These are phyloP conservation scores for Fusarium sublunatum DNA, from an alignment of 2,329 filamentous ascomycete genomes.

Conservation along the genomic window DNA sequence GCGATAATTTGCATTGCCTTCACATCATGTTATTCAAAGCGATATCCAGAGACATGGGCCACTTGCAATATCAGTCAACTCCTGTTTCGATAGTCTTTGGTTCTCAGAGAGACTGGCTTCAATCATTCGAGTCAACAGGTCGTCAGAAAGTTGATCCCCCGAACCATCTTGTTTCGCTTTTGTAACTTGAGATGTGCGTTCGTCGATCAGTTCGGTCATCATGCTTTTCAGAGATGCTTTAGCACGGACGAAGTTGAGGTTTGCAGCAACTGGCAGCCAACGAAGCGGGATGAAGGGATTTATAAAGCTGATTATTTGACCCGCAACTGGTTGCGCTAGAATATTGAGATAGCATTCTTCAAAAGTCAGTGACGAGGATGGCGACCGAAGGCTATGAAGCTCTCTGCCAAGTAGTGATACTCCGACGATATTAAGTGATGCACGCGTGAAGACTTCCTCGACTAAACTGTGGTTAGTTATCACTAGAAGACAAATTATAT, in stretches of 20 bases:
- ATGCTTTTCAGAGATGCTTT: conserved; percentile 15
- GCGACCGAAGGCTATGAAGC: conserved; percentile 13
- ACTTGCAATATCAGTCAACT: conserved; percentile 30
- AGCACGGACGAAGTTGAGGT: conserved; percentile 16
- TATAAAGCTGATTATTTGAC: conserved; percentile 24
- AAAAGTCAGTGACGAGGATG: conserved; percentile 10
- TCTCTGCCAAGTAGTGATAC: conserved; percentile 14
- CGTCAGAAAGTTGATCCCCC: conserved; percentile 3
- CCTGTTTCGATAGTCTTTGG: conserved; percentile 18
- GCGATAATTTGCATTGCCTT: conserved; percentile 32
- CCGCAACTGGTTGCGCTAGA: conserved; percentile 9
- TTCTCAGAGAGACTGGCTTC: conserved; percentile 15
- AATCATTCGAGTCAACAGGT: conserved; percentile 31
- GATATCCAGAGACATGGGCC: background rate
- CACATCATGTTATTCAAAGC: fast-evolving
- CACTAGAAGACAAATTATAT: too few species aligned
- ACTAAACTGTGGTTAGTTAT: background rate
- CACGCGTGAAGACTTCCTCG: conserved; percentile 2
- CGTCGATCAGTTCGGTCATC: conserved; percentile 25
- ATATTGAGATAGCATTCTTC: conserved; percentile 26
- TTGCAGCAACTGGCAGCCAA: conserved; percentile 23
- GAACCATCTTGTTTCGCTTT: background rate
- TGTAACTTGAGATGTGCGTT: conserved; percentile 11
- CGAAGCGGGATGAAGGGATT: conserved; percentile 21
- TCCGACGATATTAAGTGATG: conserved; percentile 23